phyloP scores from a whole-genome alignment of 345 rosid species.

The Lumnitzera littorea region DNA sequence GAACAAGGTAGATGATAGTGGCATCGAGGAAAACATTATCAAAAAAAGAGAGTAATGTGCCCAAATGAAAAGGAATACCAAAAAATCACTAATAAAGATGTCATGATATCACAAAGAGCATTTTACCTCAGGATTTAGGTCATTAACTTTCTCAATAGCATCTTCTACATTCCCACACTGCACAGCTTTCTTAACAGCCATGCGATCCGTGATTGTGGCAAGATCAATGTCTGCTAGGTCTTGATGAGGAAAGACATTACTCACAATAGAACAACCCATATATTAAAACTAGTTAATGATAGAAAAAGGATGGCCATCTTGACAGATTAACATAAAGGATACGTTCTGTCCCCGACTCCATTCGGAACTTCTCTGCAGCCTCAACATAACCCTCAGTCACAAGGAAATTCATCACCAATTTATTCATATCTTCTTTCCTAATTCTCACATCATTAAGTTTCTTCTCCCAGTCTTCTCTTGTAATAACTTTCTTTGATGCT shows the following conservation, averaged over 20 bases:
- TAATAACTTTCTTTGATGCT: constrained; percentile 19
- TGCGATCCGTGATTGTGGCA: constrained; percentile 79
- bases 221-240: constrained; percentile 92
- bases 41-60: no score
- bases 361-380: constrained; percentile 83
- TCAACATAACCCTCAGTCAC: constrained; percentile 97
- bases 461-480: constrained; percentile 87
- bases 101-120: no score
- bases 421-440: constrained; percentile 95
- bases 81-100: no score
- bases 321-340: constrained; percentile 30
- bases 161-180: constrained; percentile 94
- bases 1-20: no score
- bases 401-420: constrained; percentile 94
- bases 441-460: constrained; percentile 77
- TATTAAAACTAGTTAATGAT: background rate
- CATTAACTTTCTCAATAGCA: constrained; percentile 95
- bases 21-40: no score
- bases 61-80: no score
- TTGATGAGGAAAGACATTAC: constrained; percentile 34
- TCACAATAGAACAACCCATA: background rate
- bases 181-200: constrained; percentile 98
- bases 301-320: background rate
- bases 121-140: constrained; percentile 82
- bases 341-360: constrained; percentile 94